Evolutionary conservation across 2,329 filamentous ascomycete species (phyloP), one percentile per base, ranked within the genome.

Genomic region (Nothophoma quercina): DNA sequence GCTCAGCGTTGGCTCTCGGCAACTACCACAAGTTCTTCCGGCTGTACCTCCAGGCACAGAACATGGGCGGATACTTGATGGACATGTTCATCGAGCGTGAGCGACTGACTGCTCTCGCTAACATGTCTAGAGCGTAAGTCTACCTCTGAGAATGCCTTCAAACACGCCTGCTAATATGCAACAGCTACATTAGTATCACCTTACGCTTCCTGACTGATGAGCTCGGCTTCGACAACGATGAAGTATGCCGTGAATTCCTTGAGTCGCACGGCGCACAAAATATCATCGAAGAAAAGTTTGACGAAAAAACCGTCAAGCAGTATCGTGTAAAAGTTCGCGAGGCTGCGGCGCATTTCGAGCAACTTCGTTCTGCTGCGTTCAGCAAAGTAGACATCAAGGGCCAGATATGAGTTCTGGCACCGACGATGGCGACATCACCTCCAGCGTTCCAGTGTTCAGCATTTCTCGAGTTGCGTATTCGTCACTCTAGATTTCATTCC

Each of bases 21-120:
- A 98, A 98, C 78, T 97, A 97, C 75, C 93, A 99, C 79, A 93
- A 86, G 74, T 98, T 99, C 77, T 98, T 99, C 84, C 90, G 91
- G 79, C 85, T 99, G 35, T 99, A 97, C 75, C 86, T 96, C 63
- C 88, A 93, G 73, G 93, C 93, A 19, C 93, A 92, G 42, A 96
- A 96, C 70, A 96, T 99, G 93, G 93, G 95, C 57, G 92, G 90
- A 65, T 98, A 98, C 77, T 85, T 99, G 43, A 96, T 99, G 90
- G 95, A 99, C 80, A 97, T 96, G 91, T 98, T 99, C 80, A 89
- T 98, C 74, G 88, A 88, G 69, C 88, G 95, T 71, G 93, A 99
- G 80, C 90, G 95, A 68, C 85, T 99, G 62, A 88, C 89, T 71
- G 95, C 95, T 62, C 79, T 99, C 71, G 88, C 91, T 74, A 91